phyloP scores from a whole-genome alignment of 305 asterid genomes.

The Coffea humblotiana region DNA sequence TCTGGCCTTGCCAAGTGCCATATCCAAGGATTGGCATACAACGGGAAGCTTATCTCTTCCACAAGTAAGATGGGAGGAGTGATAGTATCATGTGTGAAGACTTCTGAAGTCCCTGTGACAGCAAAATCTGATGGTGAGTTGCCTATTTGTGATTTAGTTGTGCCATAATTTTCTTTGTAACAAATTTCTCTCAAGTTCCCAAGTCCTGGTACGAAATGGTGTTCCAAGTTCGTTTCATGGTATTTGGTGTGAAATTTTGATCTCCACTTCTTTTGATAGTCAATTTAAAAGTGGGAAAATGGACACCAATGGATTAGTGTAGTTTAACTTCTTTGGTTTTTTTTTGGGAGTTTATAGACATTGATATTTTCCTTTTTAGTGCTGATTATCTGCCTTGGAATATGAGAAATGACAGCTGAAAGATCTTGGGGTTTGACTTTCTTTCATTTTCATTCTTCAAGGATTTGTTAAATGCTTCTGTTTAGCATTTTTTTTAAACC shows the following conservation, averaged over 20 bases:
- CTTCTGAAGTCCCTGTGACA: conserved; percentile 53
- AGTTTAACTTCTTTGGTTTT: neutral
- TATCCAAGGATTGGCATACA: conserved; percentile 28
- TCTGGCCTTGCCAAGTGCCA: conserved; percentile 34
- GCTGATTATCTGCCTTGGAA: neutral
- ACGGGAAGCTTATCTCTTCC: conserved; percentile 41
- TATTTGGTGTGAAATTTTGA: neutral
- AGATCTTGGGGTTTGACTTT: neutral
- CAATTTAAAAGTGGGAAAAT: neutral
- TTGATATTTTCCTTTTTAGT: neutral
- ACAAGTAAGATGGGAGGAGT: conserved; percentile 43
- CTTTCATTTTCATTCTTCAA: neutral
- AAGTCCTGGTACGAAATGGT: conserved; percentile 2
- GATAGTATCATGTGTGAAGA: conserved; percentile 52
- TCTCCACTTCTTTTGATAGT: neutral
- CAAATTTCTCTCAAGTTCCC: neutral
- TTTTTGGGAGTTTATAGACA: neutral
- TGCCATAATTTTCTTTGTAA: neutral
- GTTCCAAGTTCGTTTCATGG: neutral
- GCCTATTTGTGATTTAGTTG: conserved; percentile 8
- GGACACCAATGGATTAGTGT: neutral
- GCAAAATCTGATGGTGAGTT: conserved; percentile 55
- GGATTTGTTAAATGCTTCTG: conserved; percentile 4
- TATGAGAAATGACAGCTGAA: neutral
- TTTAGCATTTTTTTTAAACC: conserved; percentile 15